Percentiles rank a stretch among this genome's conserved stretches.
phyloP scores from a whole-genome alignment of 768 basidiomycete genomes.

The Hydnum rufescens region DNA sequence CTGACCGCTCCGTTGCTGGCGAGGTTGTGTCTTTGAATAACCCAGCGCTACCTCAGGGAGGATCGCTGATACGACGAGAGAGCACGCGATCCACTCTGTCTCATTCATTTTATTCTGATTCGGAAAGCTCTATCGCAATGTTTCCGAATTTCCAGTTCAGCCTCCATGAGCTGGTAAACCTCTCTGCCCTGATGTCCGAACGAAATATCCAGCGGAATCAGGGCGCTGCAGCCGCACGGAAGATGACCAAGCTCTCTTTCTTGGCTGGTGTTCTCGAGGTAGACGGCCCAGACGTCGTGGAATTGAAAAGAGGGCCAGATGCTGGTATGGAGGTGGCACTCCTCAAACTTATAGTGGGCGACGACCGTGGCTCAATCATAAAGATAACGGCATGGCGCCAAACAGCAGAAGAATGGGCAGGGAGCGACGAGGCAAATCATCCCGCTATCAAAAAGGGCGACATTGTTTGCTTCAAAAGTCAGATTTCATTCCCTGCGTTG shows the following conservation, averaged over 20 bases:
- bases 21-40: neutral
- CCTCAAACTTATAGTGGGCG: constrained; percentile 51
- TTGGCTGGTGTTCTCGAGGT: constrained; percentile 54
- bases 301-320: constrained; percentile 45
- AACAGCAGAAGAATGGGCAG: constrained; percentile 52
- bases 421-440: constrained; percentile 19
- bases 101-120: neutral
- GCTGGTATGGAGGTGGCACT: constrained; percentile 50
- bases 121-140: constrained; percentile 43
- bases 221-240: constrained; percentile 3
- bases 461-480: constrained; percentile 49
- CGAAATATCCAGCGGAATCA: constrained; percentile 15
- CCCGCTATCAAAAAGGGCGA: constrained; percentile 44
- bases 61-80: neutral
- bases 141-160: constrained; percentile 63
- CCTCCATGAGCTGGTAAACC: constrained; percentile 36
- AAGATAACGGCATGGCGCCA: constrained; percentile 68
- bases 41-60: neutral
- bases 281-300: constrained; percentile 52
- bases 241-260: constrained; percentile 29
- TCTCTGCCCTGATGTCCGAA: constrained; percentile 21
- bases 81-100: neutral
- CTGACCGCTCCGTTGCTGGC: neutral
- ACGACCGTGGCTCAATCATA: constrained; percentile 46
- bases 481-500: constrained; percentile 13